Conservation (phyloP, 345 rosid genomes). For the Rhizophora apiculata region DNA sequence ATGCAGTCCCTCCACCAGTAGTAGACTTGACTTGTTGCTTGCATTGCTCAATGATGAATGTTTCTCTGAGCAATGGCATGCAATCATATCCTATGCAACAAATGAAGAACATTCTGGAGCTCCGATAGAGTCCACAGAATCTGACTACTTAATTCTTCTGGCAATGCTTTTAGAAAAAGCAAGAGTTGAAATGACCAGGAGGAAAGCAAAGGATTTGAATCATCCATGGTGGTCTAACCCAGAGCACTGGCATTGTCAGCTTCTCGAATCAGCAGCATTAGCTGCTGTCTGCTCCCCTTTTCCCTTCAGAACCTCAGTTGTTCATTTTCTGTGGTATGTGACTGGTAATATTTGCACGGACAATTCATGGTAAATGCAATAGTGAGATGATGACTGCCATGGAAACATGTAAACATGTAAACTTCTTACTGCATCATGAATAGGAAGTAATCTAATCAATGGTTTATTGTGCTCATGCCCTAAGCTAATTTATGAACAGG, state of each 20-base stretch:
- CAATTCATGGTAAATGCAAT: too few relatives aligned
- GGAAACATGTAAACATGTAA: background rate
- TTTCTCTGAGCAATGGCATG: constrained; percentile 70
- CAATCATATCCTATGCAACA: constrained; percentile 52
- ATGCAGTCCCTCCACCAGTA: constrained; percentile 41
- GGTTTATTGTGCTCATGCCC: background rate
- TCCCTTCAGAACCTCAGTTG: constrained; percentile 41
- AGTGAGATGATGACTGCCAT: background rate
- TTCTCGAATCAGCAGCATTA: constrained; percentile 72
- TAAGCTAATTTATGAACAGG: background rate
- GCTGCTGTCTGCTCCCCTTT: constrained; percentile 43
- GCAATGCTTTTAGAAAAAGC: constrained; percentile 69
- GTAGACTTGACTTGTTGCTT: constrained; percentile 70
- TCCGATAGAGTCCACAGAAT: constrained; percentile 28
- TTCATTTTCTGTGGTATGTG: constrained; percentile 65
- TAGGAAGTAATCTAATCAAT: background rate
- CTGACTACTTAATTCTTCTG: constrained; percentile 38
- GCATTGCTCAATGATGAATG: constrained; percentile 73
- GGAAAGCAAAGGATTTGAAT: constrained; percentile 37
- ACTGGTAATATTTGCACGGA: background rate
- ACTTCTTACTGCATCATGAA: background rate
- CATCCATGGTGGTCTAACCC: constrained; percentile 42
- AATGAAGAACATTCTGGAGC: constrained; percentile 35
- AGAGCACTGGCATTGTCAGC: constrained; percentile 70
- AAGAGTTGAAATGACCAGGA: constrained; percentile 48